Base-by-base conservation (phyloP, 805 yeast genomes). In the Pichia californica region DNA sequence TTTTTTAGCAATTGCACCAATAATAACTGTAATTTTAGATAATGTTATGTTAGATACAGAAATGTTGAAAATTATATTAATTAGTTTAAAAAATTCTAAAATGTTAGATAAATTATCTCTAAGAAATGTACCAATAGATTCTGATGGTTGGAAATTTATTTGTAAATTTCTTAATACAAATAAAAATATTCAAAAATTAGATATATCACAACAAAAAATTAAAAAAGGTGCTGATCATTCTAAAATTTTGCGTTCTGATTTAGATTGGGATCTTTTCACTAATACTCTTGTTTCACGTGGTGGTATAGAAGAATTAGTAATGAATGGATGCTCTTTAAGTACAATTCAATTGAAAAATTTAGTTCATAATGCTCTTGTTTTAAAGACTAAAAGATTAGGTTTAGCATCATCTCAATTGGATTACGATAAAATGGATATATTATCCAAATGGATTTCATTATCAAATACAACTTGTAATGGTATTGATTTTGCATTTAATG, bases 281-380 rank as follows among this genome's bases (percentile, higher is more conserved):
- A 60, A 67, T 23, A 51, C 75, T 1, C 43, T 76, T n/a, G 55
- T 61, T 1, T 14, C 53, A 14, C 58, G 79, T 44, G 76, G 77
- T 6, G 81, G 82, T 0, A 67, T 76, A 28, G 80, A 74, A 54
- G 82, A 76, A 50, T 63, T 76, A 44, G 81, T 76, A 14, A 68
- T 76, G 40, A 75, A 76, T 50, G 81, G 82, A 1, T 76, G 80
- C 53, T 71, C 72, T 49, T 54, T 76, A 34, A 54, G 67, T 3
- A 72, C 70, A 46, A 59, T 57, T 3, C 67, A 62, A 29, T 75
- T 75, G 47, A 53, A 59, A 29, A 57, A 61, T 8, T 61, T 76
- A 36, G 64, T 76, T 20, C 58, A 58, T 8, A 61, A 59, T 20
- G 76, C 77, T 0, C 61, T 76, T 13, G 50, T 55, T 13, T 47